These are phyloP conservation scores for Gelatoporia subvermispora DNA, from an alignment of 768 basidiomycete genomes.

Conservation along the genomic window DNA sequence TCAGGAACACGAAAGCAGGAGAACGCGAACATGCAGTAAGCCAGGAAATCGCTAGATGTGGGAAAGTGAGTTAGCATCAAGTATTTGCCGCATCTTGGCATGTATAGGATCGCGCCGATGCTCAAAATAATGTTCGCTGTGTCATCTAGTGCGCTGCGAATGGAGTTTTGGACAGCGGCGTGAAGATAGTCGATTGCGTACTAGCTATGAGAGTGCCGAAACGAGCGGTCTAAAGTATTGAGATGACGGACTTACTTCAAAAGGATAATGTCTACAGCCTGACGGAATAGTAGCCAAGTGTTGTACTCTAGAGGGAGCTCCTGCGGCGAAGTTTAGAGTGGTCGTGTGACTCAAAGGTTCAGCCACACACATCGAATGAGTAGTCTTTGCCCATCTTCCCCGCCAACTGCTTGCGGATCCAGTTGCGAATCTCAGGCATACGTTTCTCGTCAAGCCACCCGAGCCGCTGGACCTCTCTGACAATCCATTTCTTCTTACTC, in stretches of 20 bases:
- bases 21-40: constrained; percentile 94
- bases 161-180: too few relatives aligned
- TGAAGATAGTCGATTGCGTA: too few relatives aligned
- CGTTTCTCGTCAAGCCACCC: constrained; percentile 87
- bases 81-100: too few relatives aligned
- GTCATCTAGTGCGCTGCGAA: too few relatives aligned
- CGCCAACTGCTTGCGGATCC: constrained; percentile 82
- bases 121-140: too few relatives aligned
- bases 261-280: constrained; percentile 92
- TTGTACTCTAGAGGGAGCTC: constrained; percentile 92
- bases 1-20: constrained; percentile 86
- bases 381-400: constrained; percentile 96
- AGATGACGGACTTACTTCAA: constrained; percentile 64
- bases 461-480: constrained; percentile 64
- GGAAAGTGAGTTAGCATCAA: too few relatives aligned
- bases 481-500: constrained; percentile 94
- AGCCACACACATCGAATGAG: constrained; percentile 72
- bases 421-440: constrained; percentile 58
- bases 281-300: constrained; percentile 93
- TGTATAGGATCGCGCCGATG: too few relatives aligned
- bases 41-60: constrained; percentile 85
- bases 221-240: neutral
- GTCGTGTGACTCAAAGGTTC: constrained; percentile 5
- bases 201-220: too few relatives aligned
- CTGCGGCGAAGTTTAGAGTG: constrained; percentile 33